Base-by-base conservation (phyloP, 768 basidiomycete genomes). In the Suillus tomentosus region DNA sequence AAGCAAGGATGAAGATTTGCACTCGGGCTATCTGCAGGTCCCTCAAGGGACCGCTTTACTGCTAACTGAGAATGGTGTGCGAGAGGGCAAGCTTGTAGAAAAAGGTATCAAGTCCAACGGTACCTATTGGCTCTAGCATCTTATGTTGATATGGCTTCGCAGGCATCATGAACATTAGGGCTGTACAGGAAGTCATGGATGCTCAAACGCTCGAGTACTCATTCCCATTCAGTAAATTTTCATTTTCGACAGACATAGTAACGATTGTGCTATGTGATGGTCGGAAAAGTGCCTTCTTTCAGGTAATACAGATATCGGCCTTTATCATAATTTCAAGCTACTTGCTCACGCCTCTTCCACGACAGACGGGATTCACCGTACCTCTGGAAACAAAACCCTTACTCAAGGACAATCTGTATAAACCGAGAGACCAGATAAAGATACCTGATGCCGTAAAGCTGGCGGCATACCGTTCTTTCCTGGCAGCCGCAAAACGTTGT, bases 221-320 rank as follows among this genome's bases (percentile, higher is more conserved):
- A 40, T 95, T 93, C 71, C 93, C 92, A 1, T 94, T 85, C 74
- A 90, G 87, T 71, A 80, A 72, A 63, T 94, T 89, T 73, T 74
- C 81, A 9, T 94, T 95, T 69, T 80, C 86, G 22, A 92, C 91
- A 0, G 91, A 93, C 68, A 75, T 91, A n/a, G 80, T 76, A n/a
- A 85, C 88, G 64, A 66, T 94, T 22, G 75, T 90, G 0, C 74
- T 89, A 11, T 81, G 82, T 47, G 82, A 88, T 64, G 90, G 92
- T 37, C 79, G 79, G 64, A 87, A 85, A 74, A 92, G 90, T 67
- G 79, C 88, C 2, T 88, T 95, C 70, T 89, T 92, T 73, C 81
- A 86, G 82, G 91, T 90, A 63, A 42, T 7, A 57, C 19, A 24
- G 24, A 22, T 9, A 7, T 9, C 19, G 14, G 24, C 55, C 53